Conservation (phyloP, 2,329 filamentous ascomycete species). For the Apiospora saccharicola region DNA sequence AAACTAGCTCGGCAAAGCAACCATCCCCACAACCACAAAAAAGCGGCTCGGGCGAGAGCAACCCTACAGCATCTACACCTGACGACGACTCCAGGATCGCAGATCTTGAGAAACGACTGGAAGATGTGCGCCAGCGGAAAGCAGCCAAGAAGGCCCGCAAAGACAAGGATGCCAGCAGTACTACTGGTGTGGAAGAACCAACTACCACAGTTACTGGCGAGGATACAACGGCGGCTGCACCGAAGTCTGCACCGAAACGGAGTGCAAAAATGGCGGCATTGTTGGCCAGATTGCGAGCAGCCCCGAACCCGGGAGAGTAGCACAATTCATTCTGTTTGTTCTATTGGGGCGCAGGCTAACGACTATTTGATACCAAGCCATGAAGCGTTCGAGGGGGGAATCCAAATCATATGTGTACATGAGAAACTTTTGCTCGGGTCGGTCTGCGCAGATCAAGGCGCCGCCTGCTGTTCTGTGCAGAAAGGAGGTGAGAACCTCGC, state of each 20-base stretch:
- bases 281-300: neutral
- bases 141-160: conserved; percentile 47
- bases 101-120: conserved; percentile 52
- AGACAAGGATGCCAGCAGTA: conserved; percentile 27
- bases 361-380: conserved; percentile 32
- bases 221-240: conserved; percentile 28
- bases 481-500: conserved; percentile 2
- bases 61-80: conserved; percentile 43
- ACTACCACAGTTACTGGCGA: neutral
- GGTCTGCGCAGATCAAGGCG: too few relatives aligned
- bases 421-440: too few relatives aligned
- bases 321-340: conserved; percentile 11
- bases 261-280: conserved; percentile 21
- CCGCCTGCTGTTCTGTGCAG: too few relatives aligned
- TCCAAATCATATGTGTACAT: neutral
- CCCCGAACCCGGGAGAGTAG: neutral
- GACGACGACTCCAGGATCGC: conserved; percentile 50
- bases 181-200: neutral
- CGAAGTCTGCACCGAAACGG: conserved; percentile 23
- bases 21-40: neutral
- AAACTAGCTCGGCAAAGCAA: conserved; percentile 41
- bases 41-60: conserved; percentile 17
- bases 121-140: conserved; percentile 44
- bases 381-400: conserved; percentile 25
- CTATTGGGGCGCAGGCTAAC: conserved; percentile 14